Percentiles rank a stretch among this genome's conserved stretches.
phyloP scores from a whole-genome alignment of 192 early-diverging fungal species.

The Coemansia sp. region DNA sequence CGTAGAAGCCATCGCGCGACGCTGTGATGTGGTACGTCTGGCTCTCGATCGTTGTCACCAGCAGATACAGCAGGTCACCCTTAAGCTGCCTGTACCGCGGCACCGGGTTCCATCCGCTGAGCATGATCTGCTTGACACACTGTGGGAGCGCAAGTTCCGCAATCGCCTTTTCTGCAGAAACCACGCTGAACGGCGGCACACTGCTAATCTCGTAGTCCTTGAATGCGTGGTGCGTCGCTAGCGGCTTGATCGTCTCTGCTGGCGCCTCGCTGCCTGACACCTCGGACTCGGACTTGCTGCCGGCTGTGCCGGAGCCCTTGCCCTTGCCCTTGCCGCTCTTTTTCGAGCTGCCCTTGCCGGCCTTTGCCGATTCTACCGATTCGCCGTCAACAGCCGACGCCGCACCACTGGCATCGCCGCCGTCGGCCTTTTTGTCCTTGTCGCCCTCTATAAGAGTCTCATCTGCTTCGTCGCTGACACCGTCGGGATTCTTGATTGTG shows the following conservation, averaged over 20 bases:
- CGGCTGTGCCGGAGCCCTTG: neutral
- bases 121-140: slow-evolving; percentile 69
- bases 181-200: slow-evolving; percentile 45
- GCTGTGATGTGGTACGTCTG: slow-evolving; percentile 85
- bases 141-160: slow-evolving; percentile 57
- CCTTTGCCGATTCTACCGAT: neutral
- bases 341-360: slow-evolving; percentile 32
- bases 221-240: slow-evolving; percentile 15
- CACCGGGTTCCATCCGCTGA: slow-evolving; percentile 95
- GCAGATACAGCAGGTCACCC: slow-evolving; percentile 89
- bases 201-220: slow-evolving; percentile 14
- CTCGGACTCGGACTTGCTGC: slow-evolving; percentile 10
- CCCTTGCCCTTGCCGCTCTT: slow-evolving; percentile 10
- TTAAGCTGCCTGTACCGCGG: slow-evolving; percentile 69
- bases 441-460: neutral
- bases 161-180: slow-evolving; percentile 58
- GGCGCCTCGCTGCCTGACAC: slow-evolving; percentile 10
- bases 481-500: slow-evolving; percentile 38
- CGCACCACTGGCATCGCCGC: neutral
- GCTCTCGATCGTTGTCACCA: slow-evolving; percentile 82
- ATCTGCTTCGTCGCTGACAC: slow-evolving; percentile 7
- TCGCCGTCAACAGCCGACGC: neutral
- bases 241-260: slow-evolving; percentile 9
- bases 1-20: slow-evolving; percentile 80
- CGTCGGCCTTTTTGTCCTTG: neutral